Conservation (phyloP, 2,329 filamentous ascomycete species). For the Cryphonectria radicalis region DNA sequence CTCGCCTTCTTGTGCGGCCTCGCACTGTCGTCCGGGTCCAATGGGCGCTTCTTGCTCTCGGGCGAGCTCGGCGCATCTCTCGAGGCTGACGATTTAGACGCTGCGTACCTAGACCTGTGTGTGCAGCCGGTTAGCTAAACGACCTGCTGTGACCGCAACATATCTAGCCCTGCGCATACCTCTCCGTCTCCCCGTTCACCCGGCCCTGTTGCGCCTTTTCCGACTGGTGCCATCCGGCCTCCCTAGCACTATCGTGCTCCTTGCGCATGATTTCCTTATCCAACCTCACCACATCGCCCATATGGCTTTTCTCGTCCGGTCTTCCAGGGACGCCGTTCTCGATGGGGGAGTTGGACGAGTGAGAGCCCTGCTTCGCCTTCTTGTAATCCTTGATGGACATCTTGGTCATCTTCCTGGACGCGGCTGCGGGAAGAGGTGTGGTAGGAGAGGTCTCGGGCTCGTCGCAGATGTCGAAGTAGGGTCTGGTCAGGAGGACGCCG, state of each 20-base stretch:
- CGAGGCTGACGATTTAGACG: conserved; percentile 37
- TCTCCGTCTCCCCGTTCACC: conserved; percentile 25
- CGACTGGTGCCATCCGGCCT: conserved; percentile 24
- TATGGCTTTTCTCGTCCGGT: conserved; percentile 32
- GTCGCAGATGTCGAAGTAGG: conserved; percentile 62
- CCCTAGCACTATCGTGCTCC: conserved; percentile 31
- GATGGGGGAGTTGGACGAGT: conserved; percentile 46
- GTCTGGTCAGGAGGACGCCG: conserved; percentile 59
- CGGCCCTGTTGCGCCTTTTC: conserved; percentile 23
- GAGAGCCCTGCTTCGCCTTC: conserved; percentile 51
- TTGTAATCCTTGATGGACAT: conserved; percentile 64
- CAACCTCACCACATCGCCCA: conserved; percentile 27
- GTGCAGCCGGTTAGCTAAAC: conserved; percentile 32
- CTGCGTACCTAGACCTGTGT: conserved; percentile 35
- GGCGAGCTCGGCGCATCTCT: conserved; percentile 39
- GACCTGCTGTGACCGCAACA: conserved; percentile 27
- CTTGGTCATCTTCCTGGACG: conserved; percentile 46
- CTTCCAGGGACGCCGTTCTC: conserved; percentile 33
- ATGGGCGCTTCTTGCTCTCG: conserved; percentile 52
- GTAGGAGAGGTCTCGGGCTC: conserved; percentile 44
- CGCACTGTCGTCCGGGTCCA: conserved; percentile 49
- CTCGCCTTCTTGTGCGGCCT: conserved; percentile 53
- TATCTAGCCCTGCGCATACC: conserved; percentile 27
- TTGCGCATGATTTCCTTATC: conserved; percentile 29
- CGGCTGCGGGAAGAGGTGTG: conserved; percentile 33